Evolutionary conservation across 495 filamentous ascomycete genomes (phyloP), one percentile per base, ranked within the genome.

Genomic region (Emericellopsis terricola): DNA sequence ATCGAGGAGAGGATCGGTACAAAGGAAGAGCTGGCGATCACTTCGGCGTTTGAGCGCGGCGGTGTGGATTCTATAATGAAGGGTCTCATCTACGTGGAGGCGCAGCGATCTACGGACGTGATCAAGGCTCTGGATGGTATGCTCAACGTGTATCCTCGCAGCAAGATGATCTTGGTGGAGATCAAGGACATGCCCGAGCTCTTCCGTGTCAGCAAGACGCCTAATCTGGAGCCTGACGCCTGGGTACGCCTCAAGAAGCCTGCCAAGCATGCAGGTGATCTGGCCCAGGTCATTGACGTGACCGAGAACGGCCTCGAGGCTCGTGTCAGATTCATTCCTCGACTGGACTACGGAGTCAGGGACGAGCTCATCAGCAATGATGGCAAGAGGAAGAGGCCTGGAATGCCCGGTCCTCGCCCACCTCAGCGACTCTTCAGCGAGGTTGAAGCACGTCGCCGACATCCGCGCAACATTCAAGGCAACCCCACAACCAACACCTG

Each of bases 111-210:
- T 48, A 75, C 78, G 28, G 89, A 94, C 52, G 76, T 99, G 35
- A 57, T 84, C 52, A 56, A 72, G 8, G 79, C 80, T 3, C 58
- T 89, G 20, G 80, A 94, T 30, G 81, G 76, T 7, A 69, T 96
- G 42, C 71, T 76, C 37, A 80, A 86, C 49, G 76, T 82, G 18
- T 97, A 93, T 48, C 78, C 82, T 13, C 65, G 81, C 30, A 74
- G 71, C 17, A 89, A 85, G 52, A 69, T 83, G 52, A 67, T 82
- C 23, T 55, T 94, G 21, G 81, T 96, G 28, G 82, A 86, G n/a
- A 82, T 96, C 44, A 86, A 86, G 52, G 91, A 99, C 54, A 91
- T 94, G 77, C 86, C 91, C 0, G 89, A 94, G 53, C 72, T 99
- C 7, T 57, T 99, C n/a, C 71, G 82, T 17, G 82, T 86, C 19